Evolutionary conservation across 768 basidiomycete genomes (phyloP).

Genomic region (Lactarius evosmus): DNA sequence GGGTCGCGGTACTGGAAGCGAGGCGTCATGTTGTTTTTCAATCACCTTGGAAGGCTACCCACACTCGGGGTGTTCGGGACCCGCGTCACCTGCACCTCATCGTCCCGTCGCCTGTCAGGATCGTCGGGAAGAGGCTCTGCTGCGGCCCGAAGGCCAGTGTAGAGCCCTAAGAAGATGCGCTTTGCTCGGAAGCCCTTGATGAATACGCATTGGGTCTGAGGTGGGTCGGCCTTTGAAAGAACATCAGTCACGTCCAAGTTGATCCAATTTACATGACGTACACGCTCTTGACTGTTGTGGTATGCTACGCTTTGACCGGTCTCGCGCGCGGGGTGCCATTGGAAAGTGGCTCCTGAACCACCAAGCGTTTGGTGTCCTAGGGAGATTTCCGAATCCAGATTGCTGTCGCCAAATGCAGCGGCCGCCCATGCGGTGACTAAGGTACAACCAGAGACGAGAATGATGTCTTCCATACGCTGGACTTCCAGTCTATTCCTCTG

Average conservation of each 20-base stretch:
- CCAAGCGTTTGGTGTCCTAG: not conserved
- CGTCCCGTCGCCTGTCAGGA: constrained; percentile 5
- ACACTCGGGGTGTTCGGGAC: constrained; percentile 5
- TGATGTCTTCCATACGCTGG: constrained; percentile 21
- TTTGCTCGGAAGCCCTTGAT: constrained; percentile 21
- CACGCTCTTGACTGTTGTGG: constrained; percentile 1
- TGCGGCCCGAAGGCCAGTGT: not conserved
- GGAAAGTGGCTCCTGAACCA: not conserved
- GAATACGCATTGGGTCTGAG: constrained; percentile 17
- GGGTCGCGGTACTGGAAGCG: constrained; percentile 16
- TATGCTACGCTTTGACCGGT: not conserved
- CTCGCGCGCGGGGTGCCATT: constrained; percentile 1
- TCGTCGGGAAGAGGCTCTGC: constrained; percentile 13
- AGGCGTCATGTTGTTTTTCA: not conserved
- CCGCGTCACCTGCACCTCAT: constrained; percentile 9
- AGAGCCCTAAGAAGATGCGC: constrained; percentile 7
- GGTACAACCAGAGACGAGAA: constrained; percentile 19
- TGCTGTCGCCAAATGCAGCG: constrained; percentile 2
- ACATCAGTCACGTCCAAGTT: not conserved
- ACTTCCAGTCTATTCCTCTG: constrained; percentile 3
- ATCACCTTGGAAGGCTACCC: not conserved
- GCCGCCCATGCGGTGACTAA: constrained; percentile 12
- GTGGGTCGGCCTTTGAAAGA: not conserved
- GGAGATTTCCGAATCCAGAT: constrained; percentile 1
- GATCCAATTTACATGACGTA: not conserved